A percentile compares a stretch with the other conserved stretches of the same genome.
phyloP scores from a whole-genome alignment of 345 rosid species.

The Populus davidiana region DNA sequence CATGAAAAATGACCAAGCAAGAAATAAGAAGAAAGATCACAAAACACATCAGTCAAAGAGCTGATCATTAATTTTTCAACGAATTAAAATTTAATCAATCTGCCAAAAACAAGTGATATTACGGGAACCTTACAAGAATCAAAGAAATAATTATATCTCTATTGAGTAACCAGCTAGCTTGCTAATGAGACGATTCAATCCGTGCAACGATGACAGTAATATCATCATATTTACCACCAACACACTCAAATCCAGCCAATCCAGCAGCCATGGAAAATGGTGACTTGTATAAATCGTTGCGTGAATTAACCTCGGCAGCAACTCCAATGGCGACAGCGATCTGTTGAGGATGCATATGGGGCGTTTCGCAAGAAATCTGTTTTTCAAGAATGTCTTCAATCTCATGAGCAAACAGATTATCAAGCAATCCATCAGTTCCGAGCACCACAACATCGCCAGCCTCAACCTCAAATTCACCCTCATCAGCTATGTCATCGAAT shows the following conservation, averaged over 20 bases:
- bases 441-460: neutral
- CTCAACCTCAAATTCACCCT: neutral
- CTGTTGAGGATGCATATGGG: neutral
- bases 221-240: neutral
- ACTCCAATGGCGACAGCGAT: neutral
- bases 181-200: neutral
- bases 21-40: too few relatives aligned
- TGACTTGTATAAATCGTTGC: neutral
- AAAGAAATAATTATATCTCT: too few relatives aligned
- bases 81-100: too few relatives aligned
- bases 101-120: too few relatives aligned
- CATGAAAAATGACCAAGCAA: too few relatives aligned
- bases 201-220: neutral
- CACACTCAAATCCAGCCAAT: neutral
- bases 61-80: too few relatives aligned
- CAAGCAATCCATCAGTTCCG: conserved; percentile 4
- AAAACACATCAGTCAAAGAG: too few relatives aligned
- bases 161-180: too few relatives aligned
- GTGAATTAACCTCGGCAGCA: neutral
- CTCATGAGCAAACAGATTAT: neutral
- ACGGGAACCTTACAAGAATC: too few relatives aligned
- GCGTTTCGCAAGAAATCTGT: too few relatives aligned
- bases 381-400: neutral
- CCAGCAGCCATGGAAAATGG: neutral
- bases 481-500: neutral